Evolutionary conservation across 768 basidiomycete genomes (phyloP).

Genomic region (Ephemerocybe angulata): DNA sequence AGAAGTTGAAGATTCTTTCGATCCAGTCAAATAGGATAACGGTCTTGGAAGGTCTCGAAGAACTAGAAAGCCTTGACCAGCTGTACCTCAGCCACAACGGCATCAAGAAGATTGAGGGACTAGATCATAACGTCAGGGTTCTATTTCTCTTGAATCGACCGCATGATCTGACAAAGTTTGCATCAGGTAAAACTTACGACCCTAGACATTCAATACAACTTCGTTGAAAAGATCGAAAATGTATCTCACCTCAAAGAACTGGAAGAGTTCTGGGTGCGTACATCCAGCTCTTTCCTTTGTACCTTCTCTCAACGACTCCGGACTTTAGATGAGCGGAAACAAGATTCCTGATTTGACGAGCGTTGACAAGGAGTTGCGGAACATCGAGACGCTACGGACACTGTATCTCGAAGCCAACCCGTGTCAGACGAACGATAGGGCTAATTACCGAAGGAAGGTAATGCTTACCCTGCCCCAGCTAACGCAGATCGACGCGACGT

Average conservation of each 20-base stretch:
- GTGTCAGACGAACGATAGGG: constrained; percentile 74
- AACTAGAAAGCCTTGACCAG: constrained; percentile 73
- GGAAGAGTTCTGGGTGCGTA: constrained; percentile 92
- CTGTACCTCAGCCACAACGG: constrained; percentile 96
- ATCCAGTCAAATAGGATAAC: constrained; percentile 93
- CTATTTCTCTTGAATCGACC: neutral
- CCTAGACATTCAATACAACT: constrained; percentile 86
- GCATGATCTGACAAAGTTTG: too few relatives aligned
- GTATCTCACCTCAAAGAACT: constrained; percentile 69
- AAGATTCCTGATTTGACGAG: constrained; percentile 66
- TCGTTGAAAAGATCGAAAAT: constrained; percentile 74
- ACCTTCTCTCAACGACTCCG: constrained; percentile 3
- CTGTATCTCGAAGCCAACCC: constrained; percentile 96
- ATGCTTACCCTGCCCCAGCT: constrained; percentile 85
- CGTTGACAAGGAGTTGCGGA: constrained; percentile 63
- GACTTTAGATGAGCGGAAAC: constrained; percentile 78
- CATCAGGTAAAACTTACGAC: constrained; percentile 66
- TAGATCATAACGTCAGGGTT: constrained; percentile 73
- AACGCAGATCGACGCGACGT: constrained; percentile 96
- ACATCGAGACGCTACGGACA: constrained; percentile 67
- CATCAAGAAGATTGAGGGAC: constrained; percentile 73
- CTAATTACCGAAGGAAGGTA: constrained; percentile 83
- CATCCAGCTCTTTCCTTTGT: neutral
- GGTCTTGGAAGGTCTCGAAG: constrained; percentile 77
- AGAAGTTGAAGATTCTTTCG: constrained; percentile 78